Base-by-base conservation (phyloP, 805 yeast genomes). In the Kluyveromyces dobzhanskii region DNA sequence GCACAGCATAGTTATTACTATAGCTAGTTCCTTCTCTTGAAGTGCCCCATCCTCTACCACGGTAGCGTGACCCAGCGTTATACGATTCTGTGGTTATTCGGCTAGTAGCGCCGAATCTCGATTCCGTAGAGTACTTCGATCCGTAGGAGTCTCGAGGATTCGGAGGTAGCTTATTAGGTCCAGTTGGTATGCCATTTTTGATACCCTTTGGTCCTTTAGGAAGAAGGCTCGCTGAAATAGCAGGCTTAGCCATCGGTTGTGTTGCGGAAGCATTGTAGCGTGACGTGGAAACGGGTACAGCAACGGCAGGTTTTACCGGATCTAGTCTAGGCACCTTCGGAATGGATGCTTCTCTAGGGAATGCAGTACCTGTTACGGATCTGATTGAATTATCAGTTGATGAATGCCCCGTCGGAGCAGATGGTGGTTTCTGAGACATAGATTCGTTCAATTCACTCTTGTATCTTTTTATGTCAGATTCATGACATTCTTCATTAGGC, bases 401-500 rank as follows among this genome's bases (percentile, higher is more conserved):
- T 13, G 46, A 37, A 43, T 58, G 62, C 4, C 63, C 64, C 29
- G 42, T 47, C 4, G 62, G 63, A 4, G 62, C 62, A 3, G 61
- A 46, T 17, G 62, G 64, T 2, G 53, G 60, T 34, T 49, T 54
- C 33, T 53, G 61, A 4, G 62, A 54, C 50, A 57, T 48, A 3
- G 57, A 53, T 38, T 53, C 56, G 14, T 50, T 58, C 48, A 51
- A 37, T 41, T 67, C 72, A 54, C 65, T 65, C 57, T 69, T 70
- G 62, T 72, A 69, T 46, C 76, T 67, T 45, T 76, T 75, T 35
- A 75, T 75, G 59, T 86, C 96, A 18, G 87, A 73, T 59, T 90
- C 97, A 57, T 92, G 97, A 44, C 94, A 76, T 46, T 88, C 94
- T 47, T 82, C 88, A 47, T 81, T 82, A 21, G 70, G 71, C 3